These are phyloP conservation scores for Pulveroboletus sp. DNA, from an alignment of 768 basidiomycete genomes.

Conservation along the genomic window DNA sequence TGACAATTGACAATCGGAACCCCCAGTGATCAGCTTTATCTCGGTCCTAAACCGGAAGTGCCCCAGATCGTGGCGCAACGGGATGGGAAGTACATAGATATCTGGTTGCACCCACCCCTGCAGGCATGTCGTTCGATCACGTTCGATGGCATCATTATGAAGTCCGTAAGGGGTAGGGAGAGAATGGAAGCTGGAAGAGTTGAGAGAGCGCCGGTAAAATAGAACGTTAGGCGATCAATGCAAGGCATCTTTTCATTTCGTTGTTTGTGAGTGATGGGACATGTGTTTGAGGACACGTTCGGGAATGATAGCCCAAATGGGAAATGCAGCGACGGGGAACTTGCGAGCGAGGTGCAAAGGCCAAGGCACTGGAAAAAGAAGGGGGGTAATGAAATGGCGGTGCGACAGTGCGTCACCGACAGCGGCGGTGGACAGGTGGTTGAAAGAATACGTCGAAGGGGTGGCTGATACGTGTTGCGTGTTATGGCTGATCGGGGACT, in stretches of 20 bases:
- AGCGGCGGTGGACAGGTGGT: no score
- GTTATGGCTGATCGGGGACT: constrained; percentile 4
- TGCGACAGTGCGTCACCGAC: not conserved
- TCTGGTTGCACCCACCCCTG: constrained; percentile 8
- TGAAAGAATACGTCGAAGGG: not conserved
- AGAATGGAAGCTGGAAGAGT: constrained; percentile 22
- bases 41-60: constrained; percentile 9
- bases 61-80: constrained; percentile 17
- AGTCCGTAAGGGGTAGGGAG: constrained; percentile 14
- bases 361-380: not conserved
- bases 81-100: constrained; percentile 10
- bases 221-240: constrained; percentile 19
- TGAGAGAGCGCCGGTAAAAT: constrained; percentile 5
- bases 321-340: constrained; percentile 22
- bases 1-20: constrained; percentile 7
- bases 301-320: no score
- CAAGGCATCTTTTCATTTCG: constrained; percentile 25
- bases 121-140: constrained; percentile 18
- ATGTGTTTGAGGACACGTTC: constrained; percentile 21
- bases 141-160: constrained; percentile 20
- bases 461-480: not conserved
- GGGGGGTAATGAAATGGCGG: not conserved
- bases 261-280: constrained; percentile 9
- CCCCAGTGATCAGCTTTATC: constrained; percentile 15
- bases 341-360: constrained; percentile 3